A percentile compares a stretch with the other conserved stretches of the same genome.
Evolutionary conservation across 2,329 filamentous ascomycete genomes (phyloP).

Genomic region (Pseudocercospora eumusae): DNA sequence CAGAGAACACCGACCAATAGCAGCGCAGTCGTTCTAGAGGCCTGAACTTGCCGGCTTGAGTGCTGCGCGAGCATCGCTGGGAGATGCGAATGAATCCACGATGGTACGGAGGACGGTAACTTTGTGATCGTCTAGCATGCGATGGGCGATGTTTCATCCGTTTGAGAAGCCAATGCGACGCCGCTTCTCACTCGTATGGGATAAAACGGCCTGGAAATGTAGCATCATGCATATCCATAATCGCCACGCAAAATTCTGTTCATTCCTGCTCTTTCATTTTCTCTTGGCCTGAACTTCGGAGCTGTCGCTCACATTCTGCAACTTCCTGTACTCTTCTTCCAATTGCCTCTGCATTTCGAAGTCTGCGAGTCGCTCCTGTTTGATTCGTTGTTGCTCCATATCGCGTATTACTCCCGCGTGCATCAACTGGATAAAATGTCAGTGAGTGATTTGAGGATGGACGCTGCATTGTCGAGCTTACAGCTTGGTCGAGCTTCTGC

Average conservation of each 20-base stretch:
- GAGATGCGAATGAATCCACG: not conserved
- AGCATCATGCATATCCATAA: not conserved
- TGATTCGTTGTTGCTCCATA: slow-evolving; percentile 88
- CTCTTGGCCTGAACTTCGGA: slow-evolving; percentile 29
- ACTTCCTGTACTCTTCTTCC: slow-evolving; percentile 85
- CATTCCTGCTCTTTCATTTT: slow-evolving; percentile 18
- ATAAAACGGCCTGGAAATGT: not conserved
- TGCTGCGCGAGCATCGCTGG: not conserved
- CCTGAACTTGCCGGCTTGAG: not conserved
- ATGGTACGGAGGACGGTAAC: not conserved
- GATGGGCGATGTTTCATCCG: not conserved
- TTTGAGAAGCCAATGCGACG: not conserved
- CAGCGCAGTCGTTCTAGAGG: not conserved
- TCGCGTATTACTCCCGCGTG: slow-evolving; percentile 91
- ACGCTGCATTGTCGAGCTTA: slow-evolving; percentile 48
- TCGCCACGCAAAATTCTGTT: not conserved
- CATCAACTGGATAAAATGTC: slow-evolving; percentile 68
- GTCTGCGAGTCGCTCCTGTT: slow-evolving; percentile 86
- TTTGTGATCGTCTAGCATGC: not conserved
- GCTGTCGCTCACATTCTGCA: slow-evolving; percentile 72
- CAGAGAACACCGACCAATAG: not conserved
- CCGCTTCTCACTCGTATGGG: not conserved
- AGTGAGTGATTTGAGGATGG: slow-evolving; percentile 10
- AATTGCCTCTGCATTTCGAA: slow-evolving; percentile 87
- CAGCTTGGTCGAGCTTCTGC: slow-evolving; percentile 79